Evolutionary conservation across 2,329 filamentous ascomycete species (phyloP), one percentile per base, ranked within the genome.

Genomic region (Penicillium psychrosexuale): DNA sequence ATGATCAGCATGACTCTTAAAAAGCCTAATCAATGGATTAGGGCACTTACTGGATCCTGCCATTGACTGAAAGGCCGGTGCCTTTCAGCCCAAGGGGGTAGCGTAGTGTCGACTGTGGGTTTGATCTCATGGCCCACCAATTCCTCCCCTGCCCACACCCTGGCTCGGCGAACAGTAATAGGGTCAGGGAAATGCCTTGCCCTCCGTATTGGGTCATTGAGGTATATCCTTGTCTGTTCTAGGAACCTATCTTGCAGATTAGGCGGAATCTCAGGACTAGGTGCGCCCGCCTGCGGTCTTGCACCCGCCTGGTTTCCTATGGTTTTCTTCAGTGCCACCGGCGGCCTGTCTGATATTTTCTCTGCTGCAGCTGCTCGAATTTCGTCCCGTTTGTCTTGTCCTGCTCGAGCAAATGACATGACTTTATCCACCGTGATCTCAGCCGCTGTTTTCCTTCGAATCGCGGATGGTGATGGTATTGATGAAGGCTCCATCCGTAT

Each of bases 101-200:
- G 31, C 8, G 17, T 27, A 27, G 51, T 22, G 8, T 47, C 28
- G 9, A 53, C 28, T 9, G 19, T 22, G n/a, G 44, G 30, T 28
- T 39, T 45, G 22, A 37, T 40, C 4, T 36, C 17, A 22, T 40
- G 36, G 27, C 9, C n/a, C 15, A n/a, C 9, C 43, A 52, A 39
- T 31, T 53, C 51, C 24, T 53, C 51, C 30, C 51, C 51, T 42
- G 51, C 44, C 51, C 51, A 53, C 8, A 53, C 46, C 22, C 51
- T 47, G 9, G 17, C 6, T 17, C 51, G 36, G 11, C 45, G 51
- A 22, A 53, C 37, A 42, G 45, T 37, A 12, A 34, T 9, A 48
- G 51, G 51, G 22, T 53, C 45, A 42, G 51, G 51, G 22, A 49
- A 53, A 30, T 49, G n/a, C n/a, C 8, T 48, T 6, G 5, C 7